Conservation (phyloP, 129 eudicot species). For the Pulicaria dysenterica region DNA sequence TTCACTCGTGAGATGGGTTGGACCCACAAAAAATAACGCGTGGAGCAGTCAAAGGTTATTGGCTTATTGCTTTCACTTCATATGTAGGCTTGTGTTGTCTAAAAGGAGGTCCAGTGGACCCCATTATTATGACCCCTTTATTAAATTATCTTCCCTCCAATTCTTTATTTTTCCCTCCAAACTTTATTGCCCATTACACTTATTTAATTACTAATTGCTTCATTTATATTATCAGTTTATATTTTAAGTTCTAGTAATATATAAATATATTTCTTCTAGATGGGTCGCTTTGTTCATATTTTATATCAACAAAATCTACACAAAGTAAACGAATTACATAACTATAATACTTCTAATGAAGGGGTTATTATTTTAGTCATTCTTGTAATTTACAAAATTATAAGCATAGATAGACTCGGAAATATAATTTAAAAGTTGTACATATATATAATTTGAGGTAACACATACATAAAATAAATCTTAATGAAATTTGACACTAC, state of each 20-base stretch:
- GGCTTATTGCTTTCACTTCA: slow-evolving; percentile 26
- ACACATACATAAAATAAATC: no score
- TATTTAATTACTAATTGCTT: neutral
- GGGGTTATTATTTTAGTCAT: no score
- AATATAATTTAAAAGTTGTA: no score
- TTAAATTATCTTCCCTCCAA: slow-evolving; percentile 13
- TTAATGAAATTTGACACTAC: no score
- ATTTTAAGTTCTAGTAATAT: neutral
- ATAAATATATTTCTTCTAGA: neutral
- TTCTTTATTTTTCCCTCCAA: slow-evolving; percentile 12
- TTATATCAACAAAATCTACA: no score
- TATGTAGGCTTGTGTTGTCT: slow-evolving; percentile 23
- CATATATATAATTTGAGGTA: no score
- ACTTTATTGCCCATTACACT: neutral
- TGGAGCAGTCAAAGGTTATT: slow-evolving; percentile 39
- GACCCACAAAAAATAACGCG: slow-evolving; percentile 32
- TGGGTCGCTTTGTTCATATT: no score
- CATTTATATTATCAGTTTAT: neutral
- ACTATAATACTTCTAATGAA: no score
- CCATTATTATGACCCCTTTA: slow-evolving; percentile 2
- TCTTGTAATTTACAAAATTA: no score
- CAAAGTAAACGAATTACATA: no score
- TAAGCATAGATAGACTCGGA: no score
- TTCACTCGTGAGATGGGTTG: slow-evolving; percentile 26
- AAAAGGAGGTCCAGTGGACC: slow-evolving; percentile 21